Base-by-base conservation (phyloP, 164 flowering plant genomes). In the Platanus orientalis region DNA sequence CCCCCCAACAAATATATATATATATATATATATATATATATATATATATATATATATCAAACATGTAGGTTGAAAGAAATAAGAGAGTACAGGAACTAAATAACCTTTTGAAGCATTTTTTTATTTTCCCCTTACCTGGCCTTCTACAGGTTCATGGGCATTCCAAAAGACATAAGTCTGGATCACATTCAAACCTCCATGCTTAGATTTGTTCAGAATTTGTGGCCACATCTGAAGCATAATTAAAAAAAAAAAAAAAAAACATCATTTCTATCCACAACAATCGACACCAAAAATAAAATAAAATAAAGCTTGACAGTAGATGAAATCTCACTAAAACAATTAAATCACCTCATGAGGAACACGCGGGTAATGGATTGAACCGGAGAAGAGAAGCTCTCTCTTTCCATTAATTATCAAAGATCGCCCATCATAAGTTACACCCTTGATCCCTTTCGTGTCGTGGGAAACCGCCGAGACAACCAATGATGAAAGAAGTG, bases 121-220 rank as follows among this genome's bases (percentile, higher is more conserved):
- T 36, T 42, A 30, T 28, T 54, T 54, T n/a, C 23, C 42, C 2
- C 28, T 49, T 62, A 85, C 91, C 84, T 82, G 68, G 42, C 89
- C 92, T 40, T 78, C 60, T 16, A 62, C 71, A 0, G 87, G 86
- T 72, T 86, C 92, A 71, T 86, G 92, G 34, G 78, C 36, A 58
- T 86, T 86, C 89, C 92, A 86, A 51, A 84, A 86, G 12, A 86
- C 92, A 27, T 86, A 87, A n/a, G 89, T 87, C 71, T 84, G 81
- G 65, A 87, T 84, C 60, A 61, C 59, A 73, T 86, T 82, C 60
- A 83, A 17, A 4, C 92, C 89, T 61, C 89, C 92, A 29, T 61
- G 75, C 65, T 67, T 83, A 16, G 85, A 86, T 62, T 71, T 78
- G 1, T 40, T 26, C 12, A 87, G n/a, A 34, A 87, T 27, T 1